Evolutionary conservation across 345 rosid genomes (phyloP).

Genomic region (Boechera stricta): DNA sequence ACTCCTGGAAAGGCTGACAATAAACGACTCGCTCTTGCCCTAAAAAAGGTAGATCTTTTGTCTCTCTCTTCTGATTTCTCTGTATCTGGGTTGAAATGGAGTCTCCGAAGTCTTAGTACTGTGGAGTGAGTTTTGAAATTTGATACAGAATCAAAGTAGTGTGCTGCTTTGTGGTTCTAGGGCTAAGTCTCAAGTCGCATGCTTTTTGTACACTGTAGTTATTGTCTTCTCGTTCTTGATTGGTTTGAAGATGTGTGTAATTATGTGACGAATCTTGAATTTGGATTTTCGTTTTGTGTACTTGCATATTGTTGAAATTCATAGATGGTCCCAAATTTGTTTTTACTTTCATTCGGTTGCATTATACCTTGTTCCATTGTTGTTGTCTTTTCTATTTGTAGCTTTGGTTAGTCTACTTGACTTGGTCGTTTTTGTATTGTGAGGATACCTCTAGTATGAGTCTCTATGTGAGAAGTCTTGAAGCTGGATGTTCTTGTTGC

Average conservation of each 20-base stretch:
- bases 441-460: background rate
- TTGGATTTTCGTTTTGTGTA: slow-evolving; percentile 10
- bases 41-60: slow-evolving; percentile 70
- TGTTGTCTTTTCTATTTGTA: slow-evolving; percentile 9
- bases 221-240: slow-evolving; percentile 25
- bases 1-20: slow-evolving; percentile 81
- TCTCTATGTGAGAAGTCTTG: slow-evolving; percentile 4
- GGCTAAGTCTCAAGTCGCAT: slow-evolving; percentile 16
- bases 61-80: background rate
- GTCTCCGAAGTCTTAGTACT: background rate
- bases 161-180: slow-evolving; percentile 24
- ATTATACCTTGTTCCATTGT: slow-evolving; percentile 15
- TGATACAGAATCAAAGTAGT: background rate
- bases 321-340: slow-evolving; percentile 10
- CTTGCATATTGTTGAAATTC: slow-evolving; percentile 10
- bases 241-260: slow-evolving; percentile 13
- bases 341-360: slow-evolving; percentile 12
- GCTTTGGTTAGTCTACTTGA: background rate
- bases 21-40: slow-evolving; percentile 89
- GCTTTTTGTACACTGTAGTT: background rate
- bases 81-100: slow-evolving; percentile 12
- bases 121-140: slow-evolving; percentile 1
- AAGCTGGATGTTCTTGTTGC: slow-evolving; percentile 18
- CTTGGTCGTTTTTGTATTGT: slow-evolving; percentile 6
- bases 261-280: slow-evolving; percentile 18